Percentiles rank a stretch among this genome's conserved stretches.
phyloP scores from a whole-genome alignment of 257 asterid species.

The Nicotiana benthamiana region DNA sequence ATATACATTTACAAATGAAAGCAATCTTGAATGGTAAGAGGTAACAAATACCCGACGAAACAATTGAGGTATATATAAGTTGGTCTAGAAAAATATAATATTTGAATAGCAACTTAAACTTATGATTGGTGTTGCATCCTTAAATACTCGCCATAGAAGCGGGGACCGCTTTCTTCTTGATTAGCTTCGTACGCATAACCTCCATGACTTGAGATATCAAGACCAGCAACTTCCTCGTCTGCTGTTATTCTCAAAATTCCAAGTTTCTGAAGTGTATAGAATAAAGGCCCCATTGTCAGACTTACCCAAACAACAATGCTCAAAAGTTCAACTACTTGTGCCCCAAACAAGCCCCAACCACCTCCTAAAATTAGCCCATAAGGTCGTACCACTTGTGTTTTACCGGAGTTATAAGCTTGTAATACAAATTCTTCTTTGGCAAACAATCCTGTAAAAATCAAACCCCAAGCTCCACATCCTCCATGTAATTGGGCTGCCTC shows the following conservation, averaged over 20 bases:
- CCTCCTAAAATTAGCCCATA: slow-evolving; percentile 88
- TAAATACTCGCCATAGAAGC: slow-evolving; percentile 39
- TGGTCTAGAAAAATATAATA: too few relatives aligned
- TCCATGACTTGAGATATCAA: slow-evolving; percentile 91
- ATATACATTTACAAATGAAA: too few relatives aligned
- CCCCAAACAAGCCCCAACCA: slow-evolving; percentile 53
- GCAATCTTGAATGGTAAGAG: too few relatives aligned
- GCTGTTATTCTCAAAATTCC: slow-evolving; percentile 62
- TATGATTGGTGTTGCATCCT: slow-evolving; percentile 22
- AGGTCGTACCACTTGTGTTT: slow-evolving; percentile 49
- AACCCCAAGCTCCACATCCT: slow-evolving; percentile 83
- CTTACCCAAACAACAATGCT: slow-evolving; percentile 75
- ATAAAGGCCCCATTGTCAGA: slow-evolving; percentile 74
- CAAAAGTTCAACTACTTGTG: slow-evolving; percentile 61
- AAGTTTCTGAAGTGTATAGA: slow-evolving; percentile 36
- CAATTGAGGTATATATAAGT: too few relatives aligned
- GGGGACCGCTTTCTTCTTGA: slow-evolving; percentile 41
- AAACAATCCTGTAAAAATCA: slow-evolving; percentile 63
- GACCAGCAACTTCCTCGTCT: slow-evolving; percentile 83
- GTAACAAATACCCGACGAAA: too few relatives aligned
- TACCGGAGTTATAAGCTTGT: slow-evolving; percentile 50
- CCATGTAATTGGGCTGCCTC: slow-evolving; percentile 95
- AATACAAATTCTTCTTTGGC: slow-evolving; percentile 54
- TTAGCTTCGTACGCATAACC: slow-evolving; percentile 63
- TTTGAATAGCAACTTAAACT: not conserved